Conservation (phyloP, 1,139 yeast species). For the Candida albicans region DNA sequence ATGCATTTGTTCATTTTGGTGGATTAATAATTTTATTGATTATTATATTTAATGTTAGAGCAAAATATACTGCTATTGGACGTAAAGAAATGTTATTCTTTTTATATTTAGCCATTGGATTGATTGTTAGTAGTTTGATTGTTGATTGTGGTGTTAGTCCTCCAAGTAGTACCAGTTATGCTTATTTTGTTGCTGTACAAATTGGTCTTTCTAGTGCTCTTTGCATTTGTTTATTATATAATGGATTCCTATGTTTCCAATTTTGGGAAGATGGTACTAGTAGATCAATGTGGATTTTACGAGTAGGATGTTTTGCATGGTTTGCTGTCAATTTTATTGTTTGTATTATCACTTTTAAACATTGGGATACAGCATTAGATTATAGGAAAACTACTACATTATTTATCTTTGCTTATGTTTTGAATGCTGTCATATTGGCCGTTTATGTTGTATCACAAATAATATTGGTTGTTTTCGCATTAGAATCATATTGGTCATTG, state of each 20-base stretch:
- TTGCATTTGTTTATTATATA: constrained; percentile 65
- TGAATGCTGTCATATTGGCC: constrained; percentile 67
- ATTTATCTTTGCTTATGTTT: constrained; percentile 65
- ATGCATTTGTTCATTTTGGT: constrained; percentile 80
- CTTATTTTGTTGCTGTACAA: constrained; percentile 82
- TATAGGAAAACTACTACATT: constrained; percentile 57
- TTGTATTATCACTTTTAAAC: constrained; percentile 68
- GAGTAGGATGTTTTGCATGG: constrained; percentile 49
- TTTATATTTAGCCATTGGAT: constrained; percentile 58
- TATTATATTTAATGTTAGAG: constrained; percentile 75
- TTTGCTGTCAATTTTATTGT: constrained; percentile 68
- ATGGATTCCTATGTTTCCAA: constrained; percentile 82
- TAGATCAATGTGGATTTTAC: constrained; percentile 57
- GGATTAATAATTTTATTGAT: constrained; percentile 63
- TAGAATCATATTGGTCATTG: constrained; percentile 81
- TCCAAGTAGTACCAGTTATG: constrained; percentile 71
- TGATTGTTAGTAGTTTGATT: constrained; percentile 64
- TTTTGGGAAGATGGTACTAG: constrained; percentile 92
- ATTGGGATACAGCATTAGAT: constrained; percentile 54
- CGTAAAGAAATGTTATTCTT: constrained; percentile 80
- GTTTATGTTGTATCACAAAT: constrained; percentile 69
- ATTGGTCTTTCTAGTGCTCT: constrained; percentile 70
- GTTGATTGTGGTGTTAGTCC: constrained; percentile 94
- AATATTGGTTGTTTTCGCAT: constrained; percentile 64
- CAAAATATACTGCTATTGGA: constrained; percentile 93